Conservation (phyloP, 768 basidiomycete species). For the Tylopilus vinaceipallidus region DNA sequence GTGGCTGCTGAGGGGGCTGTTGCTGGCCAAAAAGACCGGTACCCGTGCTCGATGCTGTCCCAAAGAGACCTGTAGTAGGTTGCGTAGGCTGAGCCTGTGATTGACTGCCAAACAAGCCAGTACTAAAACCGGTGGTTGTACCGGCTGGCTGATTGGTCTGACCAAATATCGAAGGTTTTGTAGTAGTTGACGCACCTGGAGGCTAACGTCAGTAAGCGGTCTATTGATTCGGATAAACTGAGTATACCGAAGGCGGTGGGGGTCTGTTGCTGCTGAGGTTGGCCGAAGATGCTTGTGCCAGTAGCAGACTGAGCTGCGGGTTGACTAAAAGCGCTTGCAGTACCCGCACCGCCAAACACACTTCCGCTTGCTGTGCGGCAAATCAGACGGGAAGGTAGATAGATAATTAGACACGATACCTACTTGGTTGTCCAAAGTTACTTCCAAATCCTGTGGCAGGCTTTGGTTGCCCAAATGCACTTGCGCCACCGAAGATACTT, state of each 20-base stretch:
- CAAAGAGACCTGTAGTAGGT: constrained; percentile 30
- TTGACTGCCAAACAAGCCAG: constrained; percentile 28
- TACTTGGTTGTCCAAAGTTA: constrained; percentile 28
- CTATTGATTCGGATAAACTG: constrained; percentile 20
- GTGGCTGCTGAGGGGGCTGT: constrained; percentile 34
- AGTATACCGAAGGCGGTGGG: constrained; percentile 42
- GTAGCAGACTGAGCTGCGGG: constrained; percentile 22
- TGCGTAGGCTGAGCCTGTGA: constrained; percentile 26
- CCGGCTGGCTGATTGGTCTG: constrained; percentile 41
- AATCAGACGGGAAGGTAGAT: constrained; percentile 2
- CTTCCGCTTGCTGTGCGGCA: constrained; percentile 12
- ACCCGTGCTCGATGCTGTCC: constrained; percentile 18
- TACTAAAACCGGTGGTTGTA: constrained; percentile 37
- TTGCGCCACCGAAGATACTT: constrained; percentile 34
- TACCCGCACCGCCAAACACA: constrained; percentile 24
- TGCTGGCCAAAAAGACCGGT: constrained; percentile 35
- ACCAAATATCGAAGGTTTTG: constrained; percentile 52
- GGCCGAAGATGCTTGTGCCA: constrained; percentile 34
- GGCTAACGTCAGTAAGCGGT: not conserved
- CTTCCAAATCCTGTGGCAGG: constrained; percentile 31
- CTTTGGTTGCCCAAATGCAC: constrained; percentile 31
- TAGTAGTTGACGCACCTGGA: constrained; percentile 32
- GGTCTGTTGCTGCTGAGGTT: constrained; percentile 36
- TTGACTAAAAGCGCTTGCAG: constrained; percentile 28
- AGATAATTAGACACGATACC: not conserved